Percentiles rank a stretch among this genome's conserved stretches.
phyloP scores from a whole-genome alignment of 257 asterid genomes.

The Plectranthus barbatus region DNA sequence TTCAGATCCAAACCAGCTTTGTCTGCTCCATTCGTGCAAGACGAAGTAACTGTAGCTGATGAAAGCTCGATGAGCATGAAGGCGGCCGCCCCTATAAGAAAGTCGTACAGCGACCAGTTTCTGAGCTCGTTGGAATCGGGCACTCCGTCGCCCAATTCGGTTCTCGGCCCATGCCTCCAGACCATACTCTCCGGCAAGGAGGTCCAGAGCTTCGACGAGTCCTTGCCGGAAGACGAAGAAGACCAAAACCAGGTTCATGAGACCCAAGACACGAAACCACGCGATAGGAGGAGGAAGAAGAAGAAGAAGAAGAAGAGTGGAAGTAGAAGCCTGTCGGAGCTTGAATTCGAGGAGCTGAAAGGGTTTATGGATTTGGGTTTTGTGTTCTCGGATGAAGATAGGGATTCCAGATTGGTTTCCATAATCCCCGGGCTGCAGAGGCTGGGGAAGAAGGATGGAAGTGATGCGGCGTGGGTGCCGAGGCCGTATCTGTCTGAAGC shows the following conservation, averaged over 20 bases:
- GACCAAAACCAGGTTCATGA: too few species aligned
- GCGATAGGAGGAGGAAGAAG: neutral
- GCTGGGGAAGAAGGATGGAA: slow-evolving; percentile 21
- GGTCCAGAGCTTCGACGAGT: slow-evolving; percentile 12
- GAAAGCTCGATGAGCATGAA: slow-evolving; percentile 16
- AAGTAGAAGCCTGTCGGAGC: slow-evolving; percentile 54
- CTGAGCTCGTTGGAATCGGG: slow-evolving; percentile 31
- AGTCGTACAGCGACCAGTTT: slow-evolving; percentile 45
- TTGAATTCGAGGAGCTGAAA: slow-evolving; percentile 61
- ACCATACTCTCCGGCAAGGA: slow-evolving; percentile 64
- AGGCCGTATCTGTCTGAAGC: slow-evolving; percentile 37
- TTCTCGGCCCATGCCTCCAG: slow-evolving; percentile 44
- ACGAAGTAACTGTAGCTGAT: too few species aligned
- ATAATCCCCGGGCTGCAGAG: slow-evolving; percentile 61
- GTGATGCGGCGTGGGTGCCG: neutral
- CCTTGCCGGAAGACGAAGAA: neutral
- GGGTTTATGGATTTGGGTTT: slow-evolving; percentile 89
- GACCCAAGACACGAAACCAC: neutral
- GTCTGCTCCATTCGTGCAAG: too few species aligned
- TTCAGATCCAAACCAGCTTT: too few species aligned
- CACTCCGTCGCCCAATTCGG: slow-evolving; percentile 45
- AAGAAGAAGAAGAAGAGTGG: neutral
- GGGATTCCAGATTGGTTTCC: slow-evolving; percentile 38
- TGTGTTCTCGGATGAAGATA: slow-evolving; percentile 52
- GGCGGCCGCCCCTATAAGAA: slow-evolving; percentile 24